Base-by-base conservation (phyloP, 305 asterid species). In the Fraxinus velutina region DNA sequence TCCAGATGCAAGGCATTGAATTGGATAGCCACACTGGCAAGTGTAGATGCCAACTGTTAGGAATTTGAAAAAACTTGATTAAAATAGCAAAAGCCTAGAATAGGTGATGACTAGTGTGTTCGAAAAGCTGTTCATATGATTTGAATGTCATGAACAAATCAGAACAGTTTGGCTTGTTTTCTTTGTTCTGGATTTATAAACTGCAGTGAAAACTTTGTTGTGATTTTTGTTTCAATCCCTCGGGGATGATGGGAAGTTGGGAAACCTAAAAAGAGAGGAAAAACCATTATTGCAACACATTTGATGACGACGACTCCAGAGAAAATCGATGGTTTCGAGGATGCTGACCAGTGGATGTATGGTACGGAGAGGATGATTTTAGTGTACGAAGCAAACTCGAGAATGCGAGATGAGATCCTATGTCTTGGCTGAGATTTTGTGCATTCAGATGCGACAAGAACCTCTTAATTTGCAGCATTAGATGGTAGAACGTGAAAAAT, bases 331-430 rank as follows among this genome's bases (percentile, higher is more conserved):
- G 42, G 39, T 6, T 36, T 36, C 39, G 39, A 36, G 39, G 39
- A 7, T 36, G 9, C 39, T 36, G 39, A 30, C 32, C 32, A 30
- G 32, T 2, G 32, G 32, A 30, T 30, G 32, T 30, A 30, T 30
- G 32, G 32, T 30, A 30, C 32, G 32, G 32, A 30, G 32, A 30
- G 32, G 32, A 30, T 2, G 32, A 30, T 34, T 78, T 81, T 90
- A 81, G 95, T 89, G 0, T 90, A 89, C 50, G 92, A 91, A 72
- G 95, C 95, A 5, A 88, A 87, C 15, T 92, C 95, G 1, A 82
- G 95, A n/a, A 83, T 87, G 88, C 78, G 92, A 77, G 95, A 91
- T 30, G 34, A 30, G 34, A 30, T 30, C 34, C 91, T 8, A 87
- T 87, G 79, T 91, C 95, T 77, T 90, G 88, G 90, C 95, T 0